Conservation (phyloP, 1,284 basidiomycete genomes). For the Taiwanofungus camphoratus region DNA sequence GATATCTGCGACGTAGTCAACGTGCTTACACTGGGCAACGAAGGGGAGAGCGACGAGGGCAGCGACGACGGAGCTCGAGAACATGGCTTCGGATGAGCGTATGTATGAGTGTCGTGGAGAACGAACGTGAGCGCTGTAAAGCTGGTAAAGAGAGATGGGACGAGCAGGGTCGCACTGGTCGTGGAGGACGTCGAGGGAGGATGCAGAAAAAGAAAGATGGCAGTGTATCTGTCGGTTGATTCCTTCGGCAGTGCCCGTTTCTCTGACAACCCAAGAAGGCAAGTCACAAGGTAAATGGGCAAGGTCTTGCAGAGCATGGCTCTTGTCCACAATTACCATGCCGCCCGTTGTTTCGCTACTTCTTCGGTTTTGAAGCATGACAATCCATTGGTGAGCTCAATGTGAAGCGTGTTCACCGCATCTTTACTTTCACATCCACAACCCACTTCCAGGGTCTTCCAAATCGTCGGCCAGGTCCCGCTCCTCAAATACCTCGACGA, state of each 20-base stretch:
- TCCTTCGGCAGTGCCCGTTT: no score
- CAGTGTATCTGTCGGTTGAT: no score
- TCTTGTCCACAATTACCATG: no score
- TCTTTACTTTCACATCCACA: background rate
- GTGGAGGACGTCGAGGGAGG: slow-evolving; percentile 4
- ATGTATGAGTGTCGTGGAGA: slow-evolving; percentile 10
- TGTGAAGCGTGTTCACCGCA: background rate
- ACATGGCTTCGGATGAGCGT: slow-evolving; percentile 33
- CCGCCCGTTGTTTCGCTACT: slow-evolving; percentile 10
- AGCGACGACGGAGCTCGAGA: slow-evolving; percentile 35
- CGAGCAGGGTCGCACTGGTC: background rate
- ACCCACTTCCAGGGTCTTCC: slow-evolving; percentile 7
- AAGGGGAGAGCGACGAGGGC: slow-evolving; percentile 38
- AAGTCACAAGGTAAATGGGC: no score
- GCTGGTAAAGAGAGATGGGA: background rate
- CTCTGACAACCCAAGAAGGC: no score
- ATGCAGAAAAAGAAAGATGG: background rate
- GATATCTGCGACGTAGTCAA: background rate
- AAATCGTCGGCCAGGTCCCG: slow-evolving; percentile 23
- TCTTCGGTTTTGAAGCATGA: slow-evolving; percentile 27
- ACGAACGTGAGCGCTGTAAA: slow-evolving; percentile 19
- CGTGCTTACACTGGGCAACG: slow-evolving; percentile 37
- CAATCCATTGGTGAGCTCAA: slow-evolving; percentile 37
- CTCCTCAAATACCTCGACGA: slow-evolving; percentile 60
- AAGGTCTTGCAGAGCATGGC: no score